These are phyloP conservation scores for Waltiozyma sp. DNA, from an alignment of 1,139 yeast genomes.

Conservation along the genomic window DNA sequence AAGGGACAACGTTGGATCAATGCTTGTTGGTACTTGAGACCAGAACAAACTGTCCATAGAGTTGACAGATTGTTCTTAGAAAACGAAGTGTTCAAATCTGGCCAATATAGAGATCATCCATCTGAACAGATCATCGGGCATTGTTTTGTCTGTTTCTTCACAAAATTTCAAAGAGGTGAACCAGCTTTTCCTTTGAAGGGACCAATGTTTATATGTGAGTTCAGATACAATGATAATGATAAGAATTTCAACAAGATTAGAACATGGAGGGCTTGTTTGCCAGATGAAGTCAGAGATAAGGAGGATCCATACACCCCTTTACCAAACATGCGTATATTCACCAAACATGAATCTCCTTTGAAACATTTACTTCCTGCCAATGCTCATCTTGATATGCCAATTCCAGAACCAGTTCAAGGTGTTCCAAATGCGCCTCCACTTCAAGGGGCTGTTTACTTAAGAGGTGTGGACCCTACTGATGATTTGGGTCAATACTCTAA, in stretches of 20 bases:
- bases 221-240: constrained; percentile 83
- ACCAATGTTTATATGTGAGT: constrained; percentile 89
- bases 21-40: constrained; percentile 96
- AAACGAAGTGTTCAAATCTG: constrained; percentile 92
- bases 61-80: constrained; percentile 80
- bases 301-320: constrained; percentile 73
- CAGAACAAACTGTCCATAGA: constrained; percentile 95
- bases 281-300: constrained; percentile 85
- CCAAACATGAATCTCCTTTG: constrained; percentile 75
- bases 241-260: constrained; percentile 88
- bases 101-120: constrained; percentile 90
- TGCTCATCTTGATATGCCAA: constrained; percentile 60
- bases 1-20: constrained; percentile 85
- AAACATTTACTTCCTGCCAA: constrained; percentile 63
- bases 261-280: constrained; percentile 97
- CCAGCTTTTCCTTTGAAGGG: constrained; percentile 74
- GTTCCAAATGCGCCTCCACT: constrained; percentile 84
- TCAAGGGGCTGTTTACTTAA: constrained; percentile 77
- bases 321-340: constrained; percentile 47
- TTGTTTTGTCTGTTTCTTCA: constrained; percentile 88
- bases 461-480: constrained; percentile 66
- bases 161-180: constrained; percentile 90
- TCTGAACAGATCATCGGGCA: constrained; percentile 85
- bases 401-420: constrained; percentile 78
- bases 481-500: constrained; percentile 66